Percentiles rank a stretch among this genome's conserved stretches.
Conservation (phyloP, 2,329 filamentous ascomycete genomes). For the Monilinia aucupariae region DNA sequence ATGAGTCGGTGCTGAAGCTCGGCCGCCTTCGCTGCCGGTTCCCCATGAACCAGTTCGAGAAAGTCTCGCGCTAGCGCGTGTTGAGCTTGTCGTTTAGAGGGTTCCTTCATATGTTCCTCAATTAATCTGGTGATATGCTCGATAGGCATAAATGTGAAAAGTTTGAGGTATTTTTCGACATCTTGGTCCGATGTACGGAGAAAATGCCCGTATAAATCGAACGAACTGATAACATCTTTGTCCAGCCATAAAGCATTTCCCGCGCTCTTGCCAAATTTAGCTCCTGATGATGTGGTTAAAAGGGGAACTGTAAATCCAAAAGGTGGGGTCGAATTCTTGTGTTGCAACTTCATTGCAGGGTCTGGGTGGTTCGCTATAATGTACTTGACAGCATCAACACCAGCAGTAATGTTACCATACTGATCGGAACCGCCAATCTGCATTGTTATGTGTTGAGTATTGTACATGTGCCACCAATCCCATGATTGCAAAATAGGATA, state of each 20-base stretch:
- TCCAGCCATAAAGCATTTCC: slow-evolving; percentile 95
- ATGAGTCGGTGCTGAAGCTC: slow-evolving; percentile 51
- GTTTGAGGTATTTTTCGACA: slow-evolving; percentile 73
- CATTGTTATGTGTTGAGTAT: slow-evolving; percentile 62
- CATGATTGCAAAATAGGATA: slow-evolving; percentile 93
- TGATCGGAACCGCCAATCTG: slow-evolving; percentile 96
- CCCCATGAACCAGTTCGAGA: slow-evolving; percentile 71
- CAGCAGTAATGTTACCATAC: slow-evolving; percentile 90
- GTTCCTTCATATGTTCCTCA: slow-evolving; percentile 59
- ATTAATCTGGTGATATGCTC: slow-evolving; percentile 63
- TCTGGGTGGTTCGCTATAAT: slow-evolving; percentile 56
- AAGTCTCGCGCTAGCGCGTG: slow-evolving; percentile 80
- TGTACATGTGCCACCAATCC: slow-evolving; percentile 91
- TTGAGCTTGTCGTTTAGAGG: slow-evolving; percentile 70
- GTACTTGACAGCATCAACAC: slow-evolving; percentile 77
- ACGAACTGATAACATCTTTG: slow-evolving; percentile 68
- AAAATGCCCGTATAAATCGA: slow-evolving; percentile 89
- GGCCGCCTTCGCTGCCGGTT: slow-evolving; percentile 56
- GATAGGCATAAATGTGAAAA: slow-evolving; percentile 84
- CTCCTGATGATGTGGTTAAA: slow-evolving; percentile 75
- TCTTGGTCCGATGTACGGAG: slow-evolving; percentile 75
- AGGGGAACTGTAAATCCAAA: slow-evolving; percentile 89
- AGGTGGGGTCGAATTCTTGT: slow-evolving; percentile 44
- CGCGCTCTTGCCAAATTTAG: slow-evolving; percentile 91
- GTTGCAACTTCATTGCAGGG: slow-evolving; percentile 40